Base-by-base conservation (phyloP, 768 basidiomycete species). In the Suillus discolor region DNA sequence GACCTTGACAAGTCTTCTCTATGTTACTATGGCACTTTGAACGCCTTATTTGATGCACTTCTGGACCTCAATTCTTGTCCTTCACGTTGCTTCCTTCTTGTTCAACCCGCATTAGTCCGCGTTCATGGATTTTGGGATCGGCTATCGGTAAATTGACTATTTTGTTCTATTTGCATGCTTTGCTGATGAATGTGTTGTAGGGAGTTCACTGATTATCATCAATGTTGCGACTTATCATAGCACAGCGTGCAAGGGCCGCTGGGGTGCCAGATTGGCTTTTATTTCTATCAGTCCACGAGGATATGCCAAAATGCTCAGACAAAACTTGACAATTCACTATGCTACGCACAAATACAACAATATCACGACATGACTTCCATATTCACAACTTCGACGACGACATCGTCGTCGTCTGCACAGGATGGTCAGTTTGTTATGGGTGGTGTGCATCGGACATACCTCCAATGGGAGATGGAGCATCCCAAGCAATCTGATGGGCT, bases 91-190 rank as follows among this genome's bases (percentile, higher is more conserved):
- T 38, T 97, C 97, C 8, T 99, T 99, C 91, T 77, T 98, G 72
- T 99, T 99, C 87, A 99, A 99, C 76, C 97, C 97, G 20, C 97
- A 99, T 78, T 97, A 99, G 79, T 99, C 99, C 81, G 93, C 93
- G n/a, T 91, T 95, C 78, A 87, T 94, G 44, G 97, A 99, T 78
- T 99, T 96, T 79, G 87, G 99, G 77, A 93, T 99, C 74, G 97
- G 99, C 79, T 95, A 95, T 72, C 84, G 92, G 91, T 91, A 73
- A 72, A 87, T 78, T 16, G 23, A 18, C 62, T 45, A 18, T 38
- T 15, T 36, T 41, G 4, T 16, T 38, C 54, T 16, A 4, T 23
- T 28, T 39, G 0, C 3, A 12, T 4, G 3, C 5, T n/a, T 28
- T 39, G 11, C 44, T 44, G 16, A 41, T 61, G 12, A 4, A 3